Evolutionary conservation across 2,329 filamentous ascomycete species (phyloP), one percentile per base, ranked within the genome.

Genomic region (Thermochaetoides dissita): DNA sequence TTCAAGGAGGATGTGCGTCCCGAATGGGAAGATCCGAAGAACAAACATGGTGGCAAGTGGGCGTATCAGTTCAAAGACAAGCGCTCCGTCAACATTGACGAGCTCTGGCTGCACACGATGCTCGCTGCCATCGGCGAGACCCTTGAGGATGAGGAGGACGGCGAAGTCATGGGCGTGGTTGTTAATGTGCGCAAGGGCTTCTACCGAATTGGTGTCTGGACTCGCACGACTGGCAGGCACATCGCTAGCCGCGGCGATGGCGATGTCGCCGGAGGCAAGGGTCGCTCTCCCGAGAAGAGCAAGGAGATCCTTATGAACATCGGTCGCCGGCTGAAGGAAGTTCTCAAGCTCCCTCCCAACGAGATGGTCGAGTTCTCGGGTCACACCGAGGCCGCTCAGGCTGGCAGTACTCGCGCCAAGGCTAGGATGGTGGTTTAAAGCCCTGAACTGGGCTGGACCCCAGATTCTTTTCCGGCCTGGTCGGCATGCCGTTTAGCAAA

Each of bases 31-130:
- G 91, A 98, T 62, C 73, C 78, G 28, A 87, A 96, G 70, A 98
- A 98, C 72, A 98, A 96, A 76, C 87, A 96, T 63, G 91, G 91
- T 55, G 91, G 91, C 66, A 95, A 95, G 68, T 98, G 91, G 91
- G 88, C 89, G 28, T 96, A 93, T 69, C 82, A 85, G 58, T 95
- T 94, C 79, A 94, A 93, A 72, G 86, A 95, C 55, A 95, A 94
- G 76, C 81, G 84, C 58, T 77, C 72, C 53, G 76, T 94, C 61
- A 84, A 89, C 55, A 93, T 95, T 62, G 89, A 98, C 61, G 84
- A 89, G 45, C 74, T 94, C 42, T 98, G 91, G 91, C 79, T 98
- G 46, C 85, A 96, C 63, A 84, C 94, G 49, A 94, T 98, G 80
- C 81, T 98, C 55, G 79, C 84, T 30, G 91, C 88, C 43, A 96